Evolutionary conservation across 345 rosid species (phyloP).

Genomic region (Lepidium sativum): DNA sequence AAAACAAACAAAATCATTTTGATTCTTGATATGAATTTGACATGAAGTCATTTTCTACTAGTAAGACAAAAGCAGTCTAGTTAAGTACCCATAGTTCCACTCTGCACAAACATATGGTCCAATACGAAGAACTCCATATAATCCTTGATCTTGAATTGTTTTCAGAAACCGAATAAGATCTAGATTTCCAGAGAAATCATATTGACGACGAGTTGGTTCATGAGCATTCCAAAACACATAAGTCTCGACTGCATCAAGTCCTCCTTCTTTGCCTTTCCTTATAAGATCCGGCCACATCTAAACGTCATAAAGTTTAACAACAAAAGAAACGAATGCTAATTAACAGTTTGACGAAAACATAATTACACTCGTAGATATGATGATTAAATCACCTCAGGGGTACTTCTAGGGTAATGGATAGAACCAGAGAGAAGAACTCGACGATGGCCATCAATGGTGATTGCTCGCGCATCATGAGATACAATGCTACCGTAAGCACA

Average conservation of each 20-base stretch:
- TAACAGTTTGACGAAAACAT: too few species aligned
- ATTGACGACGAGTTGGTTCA: slow-evolving; percentile 41
- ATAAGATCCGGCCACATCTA: slow-evolving; percentile 63
- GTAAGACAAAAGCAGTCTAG: background rate
- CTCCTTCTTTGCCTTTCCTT: slow-evolving; percentile 43
- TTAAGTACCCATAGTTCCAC: slow-evolving; percentile 50
- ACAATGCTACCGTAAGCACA: slow-evolving; percentile 10
- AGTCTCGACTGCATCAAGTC: slow-evolving; percentile 44
- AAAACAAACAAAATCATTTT: background rate
- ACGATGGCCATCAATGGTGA: slow-evolving; percentile 43
- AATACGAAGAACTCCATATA: slow-evolving; percentile 39
- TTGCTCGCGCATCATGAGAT: slow-evolving; percentile 32
- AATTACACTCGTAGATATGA: too few species aligned
- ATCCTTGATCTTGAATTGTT: slow-evolving; percentile 30
- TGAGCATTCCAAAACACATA: slow-evolving; percentile 53
- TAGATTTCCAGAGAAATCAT: slow-evolving; percentile 35
- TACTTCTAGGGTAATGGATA: slow-evolving; percentile 48
- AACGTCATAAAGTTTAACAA: background rate
- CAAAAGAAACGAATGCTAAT: background rate
- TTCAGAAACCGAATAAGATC: slow-evolving; percentile 40
- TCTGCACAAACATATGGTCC: slow-evolving; percentile 54
- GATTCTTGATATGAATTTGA: too few species aligned
- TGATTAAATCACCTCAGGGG: slow-evolving; percentile 29
- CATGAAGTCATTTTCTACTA: background rate
- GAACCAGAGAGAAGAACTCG: slow-evolving; percentile 37